phyloP scores from a whole-genome alignment of 2,329 filamentous ascomycete genomes.

The Davidsoniella neocaledoniae region DNA sequence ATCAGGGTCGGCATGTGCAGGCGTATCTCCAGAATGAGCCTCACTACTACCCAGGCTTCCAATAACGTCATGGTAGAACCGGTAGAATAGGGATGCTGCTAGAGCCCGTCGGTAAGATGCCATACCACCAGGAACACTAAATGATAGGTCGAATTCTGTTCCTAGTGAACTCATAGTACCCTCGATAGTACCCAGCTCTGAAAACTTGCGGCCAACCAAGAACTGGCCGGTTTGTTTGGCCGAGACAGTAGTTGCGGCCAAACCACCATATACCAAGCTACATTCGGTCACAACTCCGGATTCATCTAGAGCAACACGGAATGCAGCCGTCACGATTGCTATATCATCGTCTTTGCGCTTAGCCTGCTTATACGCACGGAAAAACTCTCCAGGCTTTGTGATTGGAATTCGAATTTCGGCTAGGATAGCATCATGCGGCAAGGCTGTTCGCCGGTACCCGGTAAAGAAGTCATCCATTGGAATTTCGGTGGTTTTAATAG shows the following conservation, averaged over 20 bases:
- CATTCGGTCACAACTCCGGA: conserved; percentile 54
- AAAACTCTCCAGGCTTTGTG: conserved; percentile 61
- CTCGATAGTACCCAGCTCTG: conserved; percentile 69
- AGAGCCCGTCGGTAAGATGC: conserved; percentile 86
- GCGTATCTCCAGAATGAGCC: conserved; percentile 16
- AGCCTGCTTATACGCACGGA: conserved; percentile 85
- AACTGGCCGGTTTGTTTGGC: conserved; percentile 64
- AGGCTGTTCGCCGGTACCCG: conserved; percentile 71
- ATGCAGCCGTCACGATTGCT: conserved; percentile 81
- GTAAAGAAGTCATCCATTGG: conserved; percentile 87
- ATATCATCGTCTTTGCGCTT: conserved; percentile 98
- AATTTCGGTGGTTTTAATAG: conserved; percentile 60
- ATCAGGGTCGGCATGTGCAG: conserved; percentile 43
- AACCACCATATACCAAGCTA: conserved; percentile 80
- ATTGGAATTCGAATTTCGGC: conserved; percentile 73
- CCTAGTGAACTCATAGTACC: conserved; percentile 82
- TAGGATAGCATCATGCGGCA: conserved; percentile 69
- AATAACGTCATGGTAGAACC: conserved; percentile 85
- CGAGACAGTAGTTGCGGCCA: conserved; percentile 82
- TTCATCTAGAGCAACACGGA: conserved; percentile 57
- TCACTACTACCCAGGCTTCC: conserved; percentile 31
- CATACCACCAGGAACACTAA: conserved; percentile 92
- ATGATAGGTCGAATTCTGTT: conserved; percentile 72
- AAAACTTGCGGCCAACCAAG: conserved; percentile 61
- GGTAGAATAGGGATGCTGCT: conserved; percentile 87